Percentiles rank a stretch among this genome's conserved stretches.
These are phyloP conservation scores for Pseudopyrenochaeta lycopersici DNA, from an alignment of 2,329 filamentous ascomycete genomes.

Conservation along the genomic window DNA sequence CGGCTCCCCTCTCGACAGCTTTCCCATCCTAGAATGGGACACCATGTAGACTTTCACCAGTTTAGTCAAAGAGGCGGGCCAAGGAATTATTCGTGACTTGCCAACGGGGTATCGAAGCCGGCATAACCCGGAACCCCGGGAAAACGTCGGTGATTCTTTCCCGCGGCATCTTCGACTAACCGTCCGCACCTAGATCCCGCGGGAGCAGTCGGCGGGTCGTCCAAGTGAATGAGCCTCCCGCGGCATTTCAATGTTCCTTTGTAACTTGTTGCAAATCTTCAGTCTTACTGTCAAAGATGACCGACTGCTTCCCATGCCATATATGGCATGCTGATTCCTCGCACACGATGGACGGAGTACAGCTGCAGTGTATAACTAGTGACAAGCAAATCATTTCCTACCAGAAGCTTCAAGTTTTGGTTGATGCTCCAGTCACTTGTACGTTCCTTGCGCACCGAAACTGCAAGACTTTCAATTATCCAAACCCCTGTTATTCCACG, in stretches of 20 bases:
- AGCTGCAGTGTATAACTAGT: not conserved
- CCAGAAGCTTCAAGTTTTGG: not conserved
- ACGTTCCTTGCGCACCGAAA: not conserved
- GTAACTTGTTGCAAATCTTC: not conserved
- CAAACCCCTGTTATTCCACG: not conserved
- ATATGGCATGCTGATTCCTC: not conserved
- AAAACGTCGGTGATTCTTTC: not conserved
- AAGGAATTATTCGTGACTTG: no score
- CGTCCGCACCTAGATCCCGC: not conserved
- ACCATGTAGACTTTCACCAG: no score
- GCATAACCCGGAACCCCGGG: not conserved
- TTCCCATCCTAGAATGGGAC: constrained; percentile 28
- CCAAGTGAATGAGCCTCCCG: not conserved
- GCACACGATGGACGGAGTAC: not conserved
- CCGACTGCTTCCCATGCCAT: not conserved
- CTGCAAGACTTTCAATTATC: constrained; percentile 1
- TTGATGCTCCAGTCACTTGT: constrained; percentile 13
- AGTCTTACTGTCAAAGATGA: not conserved
- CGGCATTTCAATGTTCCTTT: not conserved
- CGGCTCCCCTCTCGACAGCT: constrained; percentile 33
- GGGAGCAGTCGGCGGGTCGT: not conserved
- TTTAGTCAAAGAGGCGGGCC: no score
- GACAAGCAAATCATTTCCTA: not conserved
- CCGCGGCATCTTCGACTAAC: not conserved
- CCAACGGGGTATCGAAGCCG: not conserved